A percentile compares a stretch with the other conserved stretches of the same genome.
Evolutionary conservation across 2,329 filamentous ascomycete genomes (phyloP).

Genomic region (Aspergillus spinulosporus): DNA sequence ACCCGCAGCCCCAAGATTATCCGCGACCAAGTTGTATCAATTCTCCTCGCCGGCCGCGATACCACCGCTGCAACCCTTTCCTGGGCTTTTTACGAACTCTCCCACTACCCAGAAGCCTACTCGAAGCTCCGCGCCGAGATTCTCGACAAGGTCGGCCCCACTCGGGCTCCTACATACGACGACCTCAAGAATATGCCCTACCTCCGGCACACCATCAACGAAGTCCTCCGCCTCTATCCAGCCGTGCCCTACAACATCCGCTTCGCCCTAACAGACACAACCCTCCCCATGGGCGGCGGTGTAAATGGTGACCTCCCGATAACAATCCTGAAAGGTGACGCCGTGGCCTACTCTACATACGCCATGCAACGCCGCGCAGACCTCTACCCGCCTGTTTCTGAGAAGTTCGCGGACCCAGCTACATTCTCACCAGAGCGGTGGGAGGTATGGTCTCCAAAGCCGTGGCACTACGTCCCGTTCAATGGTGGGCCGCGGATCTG

Average conservation of each 20-base stretch:
- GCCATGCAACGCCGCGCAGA: constrained; percentile 12
- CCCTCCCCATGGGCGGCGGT: constrained; percentile 9
- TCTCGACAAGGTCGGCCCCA: constrained; percentile 5
- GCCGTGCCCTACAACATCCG: constrained; percentile 9
- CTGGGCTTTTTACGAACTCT: constrained; percentile 10
- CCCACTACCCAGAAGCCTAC: constrained; percentile 6
- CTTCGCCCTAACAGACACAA: constrained; percentile 7
- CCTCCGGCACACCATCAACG: constrained; percentile 11
- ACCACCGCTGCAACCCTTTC: constrained; percentile 12
- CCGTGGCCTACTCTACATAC: constrained; percentile 7
- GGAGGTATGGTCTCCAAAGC: constrained; percentile 2
- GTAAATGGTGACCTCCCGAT: constrained; percentile 9
- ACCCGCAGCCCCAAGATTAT: constrained; percentile 6
- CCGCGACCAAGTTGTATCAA: constrained; percentile 8
- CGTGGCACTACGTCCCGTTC: constrained; percentile 12
- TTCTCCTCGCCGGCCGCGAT: constrained; percentile 9
- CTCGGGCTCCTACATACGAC: constrained; percentile 3
- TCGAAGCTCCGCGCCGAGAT: constrained; percentile 2
- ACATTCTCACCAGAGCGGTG: constrained; percentile 10
- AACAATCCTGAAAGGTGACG: constrained; percentile 9
- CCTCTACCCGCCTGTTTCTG: constrained; percentile 3
- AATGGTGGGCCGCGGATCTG: constrained; percentile 13
- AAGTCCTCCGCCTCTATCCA: constrained; percentile 9
- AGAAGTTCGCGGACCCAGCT: constrained; percentile 3
- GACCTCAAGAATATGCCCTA: constrained; percentile 10